A percentile compares a stretch with the other conserved stretches of the same genome.
phyloP scores from a whole-genome alignment of 78 protist genomes.

The Cavenderia fasciculata region DNA sequence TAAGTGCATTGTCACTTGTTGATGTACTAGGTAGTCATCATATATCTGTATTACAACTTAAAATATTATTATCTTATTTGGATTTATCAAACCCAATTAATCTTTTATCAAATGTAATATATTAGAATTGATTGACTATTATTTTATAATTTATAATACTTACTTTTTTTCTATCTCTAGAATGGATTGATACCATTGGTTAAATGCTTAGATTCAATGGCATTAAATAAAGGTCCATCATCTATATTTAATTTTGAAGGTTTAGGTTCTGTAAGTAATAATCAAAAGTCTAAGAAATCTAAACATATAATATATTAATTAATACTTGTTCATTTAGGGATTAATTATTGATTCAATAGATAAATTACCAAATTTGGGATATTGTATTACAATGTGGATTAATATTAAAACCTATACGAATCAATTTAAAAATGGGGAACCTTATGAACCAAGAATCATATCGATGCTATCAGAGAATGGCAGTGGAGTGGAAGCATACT shows the following conservation, averaged over 20 bases:
- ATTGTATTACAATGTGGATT: conserved; percentile 39
- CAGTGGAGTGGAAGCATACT: conserved; percentile 50
- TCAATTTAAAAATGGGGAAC: too few species aligned
- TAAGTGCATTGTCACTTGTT: conserved; percentile 1
- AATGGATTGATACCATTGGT: neutral
- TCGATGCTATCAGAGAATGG: conserved; percentile 57
- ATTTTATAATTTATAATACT: neutral
- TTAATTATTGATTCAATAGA: conserved; percentile 56
- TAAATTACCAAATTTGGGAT: conserved; percentile 25
- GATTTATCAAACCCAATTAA: conserved; percentile 4
- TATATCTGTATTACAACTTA: conserved; percentile 44
- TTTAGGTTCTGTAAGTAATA: conserved; percentile 20
- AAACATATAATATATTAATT: neutral
- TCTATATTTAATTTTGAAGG: conserved; percentile 52
- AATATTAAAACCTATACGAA: conserved; percentile 1
- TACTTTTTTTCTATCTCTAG: neutral
- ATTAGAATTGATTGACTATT: neutral
- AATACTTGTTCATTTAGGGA: neutral
- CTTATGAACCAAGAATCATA: conserved; percentile 59
- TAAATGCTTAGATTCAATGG: conserved; percentile 34
- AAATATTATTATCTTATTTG: neutral
- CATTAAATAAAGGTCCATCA: conserved; percentile 30
- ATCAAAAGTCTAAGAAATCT: neutral
- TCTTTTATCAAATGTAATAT: conserved; percentile 11
- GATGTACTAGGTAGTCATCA: conserved; percentile 44